These are phyloP conservation scores for Rhizopus sp. DNA, from an alignment of 371 early-diverging fungal species.

Conservation along the genomic window DNA sequence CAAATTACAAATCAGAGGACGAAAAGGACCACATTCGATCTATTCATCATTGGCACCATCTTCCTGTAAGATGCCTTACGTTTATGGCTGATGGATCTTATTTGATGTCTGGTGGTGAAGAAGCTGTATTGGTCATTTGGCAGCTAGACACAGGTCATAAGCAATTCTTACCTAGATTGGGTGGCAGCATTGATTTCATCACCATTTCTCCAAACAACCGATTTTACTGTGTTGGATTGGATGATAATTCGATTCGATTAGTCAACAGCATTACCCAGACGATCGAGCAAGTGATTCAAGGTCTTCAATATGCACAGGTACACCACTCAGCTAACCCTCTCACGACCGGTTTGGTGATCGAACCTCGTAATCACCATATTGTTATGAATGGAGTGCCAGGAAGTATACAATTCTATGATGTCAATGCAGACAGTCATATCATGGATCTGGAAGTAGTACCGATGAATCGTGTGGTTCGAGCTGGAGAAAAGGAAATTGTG, in stretches of 20 bases:
- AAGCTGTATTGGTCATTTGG: constrained; percentile 88
- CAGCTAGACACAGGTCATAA: constrained; percentile 69
- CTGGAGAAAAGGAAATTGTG: constrained; percentile 50
- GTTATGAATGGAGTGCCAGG: constrained; percentile 81
- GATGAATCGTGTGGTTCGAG: constrained; percentile 60
- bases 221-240: constrained; percentile 68
- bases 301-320: constrained; percentile 69
- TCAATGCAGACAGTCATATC: constrained; percentile 65
- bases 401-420: constrained; percentile 82
- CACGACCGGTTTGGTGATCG: constrained; percentile 68
- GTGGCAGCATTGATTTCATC: constrained; percentile 72
- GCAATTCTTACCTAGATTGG: constrained; percentile 83
- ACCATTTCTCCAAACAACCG: constrained; percentile 73
- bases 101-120: constrained; percentile 87
- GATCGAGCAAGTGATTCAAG: constrained; percentile 73
- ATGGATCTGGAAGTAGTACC: constrained; percentile 74
- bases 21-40: constrained; percentile 55
- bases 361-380: constrained; percentile 73
- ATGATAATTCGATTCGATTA: constrained; percentile 79
- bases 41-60: constrained; percentile 88
- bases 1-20: constrained; percentile 54
- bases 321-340: constrained; percentile 46
- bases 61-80: constrained; percentile 64
- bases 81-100: constrained; percentile 80
- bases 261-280: constrained; percentile 64